Evolutionary conservation across 352 stramenopile species (phyloP).

Genomic region (Pythium volutum): DNA sequence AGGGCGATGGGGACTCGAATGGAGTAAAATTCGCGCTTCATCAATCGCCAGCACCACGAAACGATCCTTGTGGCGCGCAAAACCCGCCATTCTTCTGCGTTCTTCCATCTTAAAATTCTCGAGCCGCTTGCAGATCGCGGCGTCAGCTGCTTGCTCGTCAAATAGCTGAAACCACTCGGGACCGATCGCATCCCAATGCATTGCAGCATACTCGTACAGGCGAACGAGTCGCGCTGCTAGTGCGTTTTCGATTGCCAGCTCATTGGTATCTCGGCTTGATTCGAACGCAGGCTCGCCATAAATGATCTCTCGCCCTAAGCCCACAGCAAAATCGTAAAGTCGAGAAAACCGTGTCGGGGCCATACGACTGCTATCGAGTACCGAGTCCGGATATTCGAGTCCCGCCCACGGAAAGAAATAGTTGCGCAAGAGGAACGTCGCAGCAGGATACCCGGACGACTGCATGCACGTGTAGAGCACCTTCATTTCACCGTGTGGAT

Average conservation of each 20-base stretch:
- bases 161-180: not conserved
- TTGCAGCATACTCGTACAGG: no score
- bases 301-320: no score
- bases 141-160: not conserved
- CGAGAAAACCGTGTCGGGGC: not conserved
- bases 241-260: no score
- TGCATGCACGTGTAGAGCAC: not conserved
- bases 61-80: not conserved
- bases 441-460: not conserved
- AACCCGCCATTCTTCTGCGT: not conserved
- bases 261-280: no score
- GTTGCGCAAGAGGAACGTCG: not conserved
- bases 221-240: no score
- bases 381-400: no score
- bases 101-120: not conserved
- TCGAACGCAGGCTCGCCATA: no score
- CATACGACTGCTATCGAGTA: not conserved
- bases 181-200: not conserved
- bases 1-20: not conserved
- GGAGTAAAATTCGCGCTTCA: not conserved
- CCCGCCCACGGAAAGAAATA: not conserved
- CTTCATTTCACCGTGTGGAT: not conserved
- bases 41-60: constrained; percentile 10
- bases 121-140: not conserved
- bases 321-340: not conserved